Conservation (phyloP, 2,329 filamentous ascomycete species). For the Colletotrichum lini region DNA sequence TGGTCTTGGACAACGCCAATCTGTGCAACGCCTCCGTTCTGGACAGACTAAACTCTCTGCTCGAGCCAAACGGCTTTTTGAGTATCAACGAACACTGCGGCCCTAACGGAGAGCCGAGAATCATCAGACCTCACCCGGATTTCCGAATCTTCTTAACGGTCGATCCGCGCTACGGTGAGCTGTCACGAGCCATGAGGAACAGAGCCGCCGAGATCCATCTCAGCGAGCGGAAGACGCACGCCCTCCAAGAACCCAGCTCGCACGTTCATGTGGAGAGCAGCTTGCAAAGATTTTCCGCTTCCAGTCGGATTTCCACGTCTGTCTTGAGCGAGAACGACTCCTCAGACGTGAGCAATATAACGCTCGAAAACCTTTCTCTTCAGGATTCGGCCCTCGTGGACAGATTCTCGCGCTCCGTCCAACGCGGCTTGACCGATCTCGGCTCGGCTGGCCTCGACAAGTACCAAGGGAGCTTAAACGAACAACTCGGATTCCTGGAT, state of each 20-base stretch:
- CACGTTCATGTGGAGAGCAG: slow-evolving; percentile 65
- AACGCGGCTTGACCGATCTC: slow-evolving; percentile 18
- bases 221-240: slow-evolving; percentile 58
- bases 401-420: slow-evolving; percentile 45
- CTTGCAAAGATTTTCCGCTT: slow-evolving; percentile 62
- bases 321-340: slow-evolving; percentile 45
- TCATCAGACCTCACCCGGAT: slow-evolving; percentile 85
- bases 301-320: slow-evolving; percentile 50
- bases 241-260: slow-evolving; percentile 53
- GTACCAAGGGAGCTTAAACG: slow-evolving; percentile 29
- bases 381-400: slow-evolving; percentile 59
- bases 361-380: slow-evolving; percentile 64
- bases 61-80: slow-evolving; percentile 89
- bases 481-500: slow-evolving; percentile 46
- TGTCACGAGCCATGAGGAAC: slow-evolving; percentile 97
- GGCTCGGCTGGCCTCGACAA: slow-evolving; percentile 18
- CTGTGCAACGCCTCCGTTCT: slow-evolving; percentile 95
- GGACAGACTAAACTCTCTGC: slow-evolving; percentile 92
- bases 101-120: slow-evolving; percentile 82
- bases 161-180: slow-evolving; percentile 91
- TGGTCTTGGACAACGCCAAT: slow-evolving; percentile 97
- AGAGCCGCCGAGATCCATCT: slow-evolving; percentile 92
- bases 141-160: slow-evolving; percentile 96
- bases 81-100: slow-evolving; percentile 95
- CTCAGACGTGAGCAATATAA: slow-evolving; percentile 51